Conservation (phyloP, 805 yeast genomes). For the Pichia ethanolica region DNA sequence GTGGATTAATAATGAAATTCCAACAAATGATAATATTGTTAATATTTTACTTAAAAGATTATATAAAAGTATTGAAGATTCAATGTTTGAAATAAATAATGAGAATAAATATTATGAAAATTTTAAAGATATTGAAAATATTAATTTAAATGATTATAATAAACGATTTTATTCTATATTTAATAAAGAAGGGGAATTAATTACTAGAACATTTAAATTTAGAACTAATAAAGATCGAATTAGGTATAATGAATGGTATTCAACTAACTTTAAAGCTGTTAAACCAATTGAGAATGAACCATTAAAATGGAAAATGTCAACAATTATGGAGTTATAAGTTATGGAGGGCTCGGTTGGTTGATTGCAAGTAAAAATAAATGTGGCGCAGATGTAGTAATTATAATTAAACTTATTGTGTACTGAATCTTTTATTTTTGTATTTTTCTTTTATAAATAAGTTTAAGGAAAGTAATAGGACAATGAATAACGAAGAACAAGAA, state of each 20-base stretch:
- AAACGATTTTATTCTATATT: conserved; percentile 21
- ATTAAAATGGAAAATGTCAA: conserved; percentile 23
- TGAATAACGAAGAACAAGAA: not conserved
- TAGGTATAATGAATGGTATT: conserved; percentile 15
- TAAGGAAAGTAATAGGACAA: not conserved
- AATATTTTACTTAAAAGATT: conserved; percentile 40
- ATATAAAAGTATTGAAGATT: conserved; percentile 35
- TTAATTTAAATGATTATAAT: conserved; percentile 23
- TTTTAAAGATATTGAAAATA: not conserved
- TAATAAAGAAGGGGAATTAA: conserved; percentile 18
- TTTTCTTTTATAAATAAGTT: no score
- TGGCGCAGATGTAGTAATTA: no score
- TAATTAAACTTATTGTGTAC: no score
- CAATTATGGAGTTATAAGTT: conserved; percentile 8
- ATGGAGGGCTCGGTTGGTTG: no score
- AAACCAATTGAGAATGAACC: conserved; percentile 14
- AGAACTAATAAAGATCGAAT: conserved; percentile 22
- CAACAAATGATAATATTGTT: conserved; percentile 30
- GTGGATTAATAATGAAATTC: conserved; percentile 27
- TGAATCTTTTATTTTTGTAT: no score
- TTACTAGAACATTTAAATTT: conserved; percentile 25
- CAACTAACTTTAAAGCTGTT: no score
- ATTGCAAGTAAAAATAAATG: no score
- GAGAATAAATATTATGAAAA: conserved; percentile 5
- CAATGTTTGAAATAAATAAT: conserved; percentile 2